These are phyloP conservation scores for Nemania serpens DNA, from an alignment of 2,329 filamentous ascomycete species.

Conservation along the genomic window DNA sequence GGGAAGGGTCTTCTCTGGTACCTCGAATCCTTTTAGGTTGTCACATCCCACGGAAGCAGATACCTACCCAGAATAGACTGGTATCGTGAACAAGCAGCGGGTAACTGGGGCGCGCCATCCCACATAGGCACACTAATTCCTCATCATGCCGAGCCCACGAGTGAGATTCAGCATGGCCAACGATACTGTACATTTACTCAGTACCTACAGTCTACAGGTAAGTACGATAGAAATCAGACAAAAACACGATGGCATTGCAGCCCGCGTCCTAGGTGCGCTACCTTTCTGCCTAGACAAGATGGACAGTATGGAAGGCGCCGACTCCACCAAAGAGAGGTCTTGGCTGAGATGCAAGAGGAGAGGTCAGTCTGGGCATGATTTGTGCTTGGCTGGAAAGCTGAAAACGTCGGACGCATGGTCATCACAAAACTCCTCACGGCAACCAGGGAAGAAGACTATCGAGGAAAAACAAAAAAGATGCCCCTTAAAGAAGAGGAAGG, in stretches of 20 bases:
- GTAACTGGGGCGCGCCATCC: slow-evolving; percentile 10
- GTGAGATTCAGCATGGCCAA: background rate
- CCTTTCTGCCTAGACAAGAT: background rate
- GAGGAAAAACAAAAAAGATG: background rate
- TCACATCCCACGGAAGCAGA: background rate
- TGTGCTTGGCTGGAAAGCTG: slow-evolving; percentile 23
- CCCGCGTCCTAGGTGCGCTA: slow-evolving; percentile 1
- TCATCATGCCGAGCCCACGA: slow-evolving; percentile 15
- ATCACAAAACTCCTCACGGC: slow-evolving; percentile 2
- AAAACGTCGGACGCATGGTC: slow-evolving; percentile 11
- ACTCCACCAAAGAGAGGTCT: slow-evolving; percentile 35
- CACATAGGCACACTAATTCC: background rate
- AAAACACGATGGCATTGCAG: slow-evolving; percentile 7
- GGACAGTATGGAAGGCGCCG: slow-evolving; percentile 9
- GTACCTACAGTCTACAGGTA: background rate
- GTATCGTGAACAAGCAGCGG: slow-evolving; percentile 7
- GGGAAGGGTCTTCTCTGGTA: slow-evolving; percentile 2
- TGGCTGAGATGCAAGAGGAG: slow-evolving; percentile 30
- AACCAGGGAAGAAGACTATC: background rate
- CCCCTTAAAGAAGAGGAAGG: background rate
- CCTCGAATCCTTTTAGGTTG: background rate
- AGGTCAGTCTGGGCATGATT: slow-evolving; percentile 14
- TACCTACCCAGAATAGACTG: background rate
- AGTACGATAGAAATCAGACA: background rate
- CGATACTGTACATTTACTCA: background rate